Evolutionary conservation across 2,329 filamentous ascomycete genomes (phyloP).

Genomic region (Aspergillus calidoustus): DNA sequence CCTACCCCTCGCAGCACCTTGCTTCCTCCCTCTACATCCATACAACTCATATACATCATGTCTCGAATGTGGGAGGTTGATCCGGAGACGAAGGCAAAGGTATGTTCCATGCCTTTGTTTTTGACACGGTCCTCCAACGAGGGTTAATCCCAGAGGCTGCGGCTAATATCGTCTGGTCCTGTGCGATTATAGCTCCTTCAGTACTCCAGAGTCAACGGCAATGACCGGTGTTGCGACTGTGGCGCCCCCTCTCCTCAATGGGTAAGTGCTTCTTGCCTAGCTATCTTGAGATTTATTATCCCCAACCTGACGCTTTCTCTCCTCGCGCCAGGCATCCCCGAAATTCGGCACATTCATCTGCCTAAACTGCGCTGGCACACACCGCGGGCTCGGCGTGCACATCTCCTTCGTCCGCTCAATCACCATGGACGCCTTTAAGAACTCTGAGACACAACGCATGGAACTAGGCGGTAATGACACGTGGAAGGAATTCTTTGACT

Average conservation of each 20-base stretch:
- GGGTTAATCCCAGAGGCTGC: neutral
- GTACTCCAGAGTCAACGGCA: constrained; percentile 87
- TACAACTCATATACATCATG: constrained; percentile 30
- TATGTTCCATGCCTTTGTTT: constrained; percentile 44
- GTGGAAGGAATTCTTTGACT: constrained; percentile 87
- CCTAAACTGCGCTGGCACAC: constrained; percentile 90
- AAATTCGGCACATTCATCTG: constrained; percentile 99
- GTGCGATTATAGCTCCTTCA: constrained; percentile 70
- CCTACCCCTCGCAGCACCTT: neutral
- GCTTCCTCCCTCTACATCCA: neutral
- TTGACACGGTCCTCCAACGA: neutral
- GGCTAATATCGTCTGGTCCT: constrained; percentile 20
- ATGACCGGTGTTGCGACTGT: constrained; percentile 93
- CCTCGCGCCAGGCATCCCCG: constrained; percentile 65
- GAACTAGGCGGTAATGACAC: constrained; percentile 85
- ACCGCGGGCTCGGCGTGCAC: constrained; percentile 93
- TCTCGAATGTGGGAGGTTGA: constrained; percentile 98
- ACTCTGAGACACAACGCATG: constrained; percentile 91
- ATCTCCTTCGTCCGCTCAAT: constrained; percentile 98
- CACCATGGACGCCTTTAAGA: constrained; percentile 98
- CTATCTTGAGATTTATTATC: neutral
- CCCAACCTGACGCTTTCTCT: neutral
- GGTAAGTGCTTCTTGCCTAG: constrained; percentile 59
- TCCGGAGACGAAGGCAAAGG: constrained; percentile 94
- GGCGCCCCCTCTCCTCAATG: constrained; percentile 95